phyloP scores from a whole-genome alignment of 768 basidiomycete species.

The Termitomyces bulborhizus region DNA sequence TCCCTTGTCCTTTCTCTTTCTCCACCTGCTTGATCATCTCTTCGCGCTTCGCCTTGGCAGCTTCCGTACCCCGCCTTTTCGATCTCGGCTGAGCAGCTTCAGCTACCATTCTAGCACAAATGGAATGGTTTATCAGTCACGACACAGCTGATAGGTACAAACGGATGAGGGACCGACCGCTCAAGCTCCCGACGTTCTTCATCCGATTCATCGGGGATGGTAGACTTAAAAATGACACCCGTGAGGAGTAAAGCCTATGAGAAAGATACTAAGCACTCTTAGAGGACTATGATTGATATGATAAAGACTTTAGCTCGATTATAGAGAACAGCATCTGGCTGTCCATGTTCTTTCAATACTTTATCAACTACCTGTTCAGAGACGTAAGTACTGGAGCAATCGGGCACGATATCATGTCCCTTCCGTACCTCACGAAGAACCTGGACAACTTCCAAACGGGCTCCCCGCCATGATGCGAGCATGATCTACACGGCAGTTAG shows the following conservation, averaged over 20 bases:
- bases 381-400: not conserved
- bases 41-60: conserved; percentile 34
- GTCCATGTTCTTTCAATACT: conserved; percentile 75
- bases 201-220: conserved; percentile 84
- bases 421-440: conserved; percentile 63
- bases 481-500: conserved; percentile 53
- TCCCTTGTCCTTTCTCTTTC: conserved; percentile 15
- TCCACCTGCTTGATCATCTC: conserved; percentile 26
- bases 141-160: not conserved
- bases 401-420: not conserved
- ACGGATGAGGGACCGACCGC: conserved; percentile 43
- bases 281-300: not conserved
- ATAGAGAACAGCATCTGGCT: conserved; percentile 62
- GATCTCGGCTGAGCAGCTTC: conserved; percentile 74
- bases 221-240: conserved; percentile 85
- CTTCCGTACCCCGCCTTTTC: conserved; percentile 37
- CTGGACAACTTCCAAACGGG: conserved; percentile 89
- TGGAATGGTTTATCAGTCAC: not conserved
- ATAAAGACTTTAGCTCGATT: conserved; percentile 76
- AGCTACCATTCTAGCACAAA: conserved; percentile 66
- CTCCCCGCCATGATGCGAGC: conserved; percentile 97
- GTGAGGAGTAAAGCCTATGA: conserved; percentile 76
- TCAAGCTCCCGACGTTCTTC: conserved; percentile 94
- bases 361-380: conserved; percentile 63
- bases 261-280: not conserved